Percentiles rank a stretch among this genome's conserved stretches.
These are phyloP conservation scores for Rosa chinensis DNA, from an alignment of 306 rosid genomes.

Conservation along the genomic window DNA sequence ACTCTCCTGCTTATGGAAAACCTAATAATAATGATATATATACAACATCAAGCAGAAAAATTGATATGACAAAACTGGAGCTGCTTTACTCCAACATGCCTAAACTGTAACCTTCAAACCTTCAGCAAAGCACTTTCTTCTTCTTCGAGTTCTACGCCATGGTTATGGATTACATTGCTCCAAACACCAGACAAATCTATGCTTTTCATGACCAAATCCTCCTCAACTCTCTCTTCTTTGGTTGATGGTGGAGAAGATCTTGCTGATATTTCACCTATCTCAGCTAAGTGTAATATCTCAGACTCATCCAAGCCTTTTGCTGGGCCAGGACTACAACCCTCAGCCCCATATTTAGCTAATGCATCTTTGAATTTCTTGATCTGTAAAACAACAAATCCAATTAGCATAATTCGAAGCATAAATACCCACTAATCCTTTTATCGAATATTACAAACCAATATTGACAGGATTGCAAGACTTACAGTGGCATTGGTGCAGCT, in stretches of 20 bases:
- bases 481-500: conserved; percentile 91
- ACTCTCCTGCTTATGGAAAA: conserved; percentile 26
- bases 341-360: conserved; percentile 56
- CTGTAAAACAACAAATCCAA: conserved; percentile 28
- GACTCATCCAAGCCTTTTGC: conserved; percentile 69
- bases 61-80: conserved; percentile 15
- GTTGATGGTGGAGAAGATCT: conserved; percentile 22
- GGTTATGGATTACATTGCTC: conserved; percentile 14
- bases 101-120: not conserved
- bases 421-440: not conserved
- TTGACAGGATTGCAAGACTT: conserved; percentile 26
- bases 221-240: conserved; percentile 32
- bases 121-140: conserved; percentile 26
- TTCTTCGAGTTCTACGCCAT: conserved; percentile 24
- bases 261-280: conserved; percentile 43
- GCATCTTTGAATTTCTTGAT: conserved; percentile 86
- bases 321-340: conserved; percentile 62
- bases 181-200: conserved; percentile 35
- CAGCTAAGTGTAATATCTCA: conserved; percentile 50
- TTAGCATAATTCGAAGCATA: conserved; percentile 12
- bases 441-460: not conserved
- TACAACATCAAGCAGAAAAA: not conserved
- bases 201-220: conserved; percentile 33
- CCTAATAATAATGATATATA: conserved; percentile 7
- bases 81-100: conserved; percentile 22